Base-by-base conservation (phyloP, 1,284 basidiomycete genomes). In the Trametes versicolor region DNA sequence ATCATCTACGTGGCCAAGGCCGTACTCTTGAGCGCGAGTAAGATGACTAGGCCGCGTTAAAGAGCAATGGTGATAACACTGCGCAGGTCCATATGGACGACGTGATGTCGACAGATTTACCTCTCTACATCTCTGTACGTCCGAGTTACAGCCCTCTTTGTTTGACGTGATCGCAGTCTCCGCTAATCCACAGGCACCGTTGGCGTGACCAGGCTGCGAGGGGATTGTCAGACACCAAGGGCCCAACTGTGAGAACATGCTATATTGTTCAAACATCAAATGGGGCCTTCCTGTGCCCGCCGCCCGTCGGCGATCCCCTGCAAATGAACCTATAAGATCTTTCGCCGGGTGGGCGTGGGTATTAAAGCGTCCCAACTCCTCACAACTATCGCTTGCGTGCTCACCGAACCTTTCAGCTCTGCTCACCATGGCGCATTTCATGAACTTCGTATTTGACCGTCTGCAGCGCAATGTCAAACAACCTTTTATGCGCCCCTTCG, bases 401-500 rank as follows among this genome's bases (percentile, higher is more conserved):
- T 36, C 19, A n/a, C 29, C 29, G 19, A 19, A 48, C 21, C 23
- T 21, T 29, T 34, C 5, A 15, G 29, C 29, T 32, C 29, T 19
- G 4, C 9, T 36, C 43, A 39, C 0, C 1, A 67, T 67, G 65
- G 53, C 55, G 5, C 65, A 67, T n/a, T 61, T 63, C 55, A 67
- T 67, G 58, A 50, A 54, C 36, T 63, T 64, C 25, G 65, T 67
- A 1, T 21, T 58, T 2, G 45, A 51, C 1, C 17, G 54, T 39
- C 58, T 67, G 7, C 49, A 37, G 12, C 41, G n/a, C 5, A 29
- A 56, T 45, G 29, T 54, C 2, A 17, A 39, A 0, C n/a, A 34
- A 15, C 48, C 65, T 0, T 61, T 67, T 29, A 61, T 67, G 62
- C 48, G 59, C 15, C 61, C 59, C 2, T 67, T 61, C 37, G 59